These are phyloP conservation scores for Byssothecium circinans DNA, from an alignment of 2,329 filamentous ascomycete species.

Conservation along the genomic window DNA sequence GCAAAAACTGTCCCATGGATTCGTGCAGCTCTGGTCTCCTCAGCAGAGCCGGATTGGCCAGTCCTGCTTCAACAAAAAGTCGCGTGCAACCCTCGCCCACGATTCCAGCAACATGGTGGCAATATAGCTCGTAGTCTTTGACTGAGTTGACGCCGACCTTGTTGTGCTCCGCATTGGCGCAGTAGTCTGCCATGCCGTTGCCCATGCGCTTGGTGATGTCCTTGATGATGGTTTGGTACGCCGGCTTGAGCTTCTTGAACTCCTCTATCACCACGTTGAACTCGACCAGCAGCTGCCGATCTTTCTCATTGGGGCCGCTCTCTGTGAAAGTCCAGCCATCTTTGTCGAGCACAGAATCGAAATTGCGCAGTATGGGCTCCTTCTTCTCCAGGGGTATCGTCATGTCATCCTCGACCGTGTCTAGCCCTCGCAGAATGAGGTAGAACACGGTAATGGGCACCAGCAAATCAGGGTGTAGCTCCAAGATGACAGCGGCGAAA, in stretches of 20 bases:
- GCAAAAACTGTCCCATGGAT: slow-evolving; percentile 95
- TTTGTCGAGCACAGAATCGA: slow-evolving; percentile 74
- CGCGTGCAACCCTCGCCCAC: slow-evolving; percentile 92
- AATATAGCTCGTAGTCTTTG: slow-evolving; percentile 93
- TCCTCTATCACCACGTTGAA: slow-evolving; percentile 86
- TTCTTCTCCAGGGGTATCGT: slow-evolving; percentile 80
- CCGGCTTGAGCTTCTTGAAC: slow-evolving; percentile 83
- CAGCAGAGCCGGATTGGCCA: slow-evolving; percentile 82
- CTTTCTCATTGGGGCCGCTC: slow-evolving; percentile 90
- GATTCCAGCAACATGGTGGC: slow-evolving; percentile 97
- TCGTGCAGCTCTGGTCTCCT: slow-evolving; percentile 80
- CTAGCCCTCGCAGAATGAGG: slow-evolving; percentile 83
- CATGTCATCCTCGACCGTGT: slow-evolving; percentile 99
- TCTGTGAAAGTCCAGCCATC: slow-evolving; percentile 90
- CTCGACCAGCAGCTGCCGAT: slow-evolving; percentile 86
- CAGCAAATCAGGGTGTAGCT: slow-evolving; percentile 91
- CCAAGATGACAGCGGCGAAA: slow-evolving; percentile 90
- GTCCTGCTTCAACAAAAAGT: slow-evolving; percentile 82
- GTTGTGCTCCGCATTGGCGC: slow-evolving; percentile 78
- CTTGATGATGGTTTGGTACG: slow-evolving; percentile 83
- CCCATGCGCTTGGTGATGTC: slow-evolving; percentile 96
- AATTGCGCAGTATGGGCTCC: slow-evolving; percentile 81
- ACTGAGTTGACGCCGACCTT: slow-evolving; percentile 78
- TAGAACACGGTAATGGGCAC: slow-evolving; percentile 92
- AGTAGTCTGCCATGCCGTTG: slow-evolving; percentile 98